These are phyloP conservation scores for Sporobolomyces pararoseus DNA, from an alignment of 768 basidiomycete species.

Conservation along the genomic window DNA sequence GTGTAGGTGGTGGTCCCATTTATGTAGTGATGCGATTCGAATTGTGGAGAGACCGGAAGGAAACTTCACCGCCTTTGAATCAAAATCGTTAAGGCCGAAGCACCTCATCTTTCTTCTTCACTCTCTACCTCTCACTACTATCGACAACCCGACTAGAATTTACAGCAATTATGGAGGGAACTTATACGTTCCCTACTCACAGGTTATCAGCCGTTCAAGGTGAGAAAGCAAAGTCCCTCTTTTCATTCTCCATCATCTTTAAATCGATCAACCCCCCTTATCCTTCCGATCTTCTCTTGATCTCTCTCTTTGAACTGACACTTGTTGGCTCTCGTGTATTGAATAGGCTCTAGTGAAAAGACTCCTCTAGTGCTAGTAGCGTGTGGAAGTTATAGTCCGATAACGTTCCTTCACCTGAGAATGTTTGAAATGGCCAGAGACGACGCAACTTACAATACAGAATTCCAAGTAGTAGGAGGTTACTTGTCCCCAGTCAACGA, in stretches of 20 bases:
- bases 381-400: conserved; percentile 59
- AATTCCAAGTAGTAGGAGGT: conserved; percentile 89
- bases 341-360: conserved; percentile 38
- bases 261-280: neutral
- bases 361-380: conserved; percentile 91
- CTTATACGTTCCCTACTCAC: conserved; percentile 50
- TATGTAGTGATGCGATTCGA: neutral
- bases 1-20: neutral
- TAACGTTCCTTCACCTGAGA: conserved; percentile 53
- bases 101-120: neutral
- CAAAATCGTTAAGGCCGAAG: too few relatives aligned
- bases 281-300: neutral
- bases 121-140: neutral
- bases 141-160: neutral
- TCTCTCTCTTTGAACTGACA: too few relatives aligned
- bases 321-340: neutral
- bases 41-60: too few relatives aligned
- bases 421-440: conserved; percentile 99
- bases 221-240: conserved; percentile 36
- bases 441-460: conserved; percentile 83
- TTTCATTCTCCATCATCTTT: too few relatives aligned
- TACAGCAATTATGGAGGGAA: conserved; percentile 46
- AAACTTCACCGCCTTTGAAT: too few relatives aligned
- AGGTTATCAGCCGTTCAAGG: conserved; percentile 48
- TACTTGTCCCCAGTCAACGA: conserved; percentile 96